Conservation (phyloP, 768 basidiomycete genomes). For the Mycena crocata region DNA sequence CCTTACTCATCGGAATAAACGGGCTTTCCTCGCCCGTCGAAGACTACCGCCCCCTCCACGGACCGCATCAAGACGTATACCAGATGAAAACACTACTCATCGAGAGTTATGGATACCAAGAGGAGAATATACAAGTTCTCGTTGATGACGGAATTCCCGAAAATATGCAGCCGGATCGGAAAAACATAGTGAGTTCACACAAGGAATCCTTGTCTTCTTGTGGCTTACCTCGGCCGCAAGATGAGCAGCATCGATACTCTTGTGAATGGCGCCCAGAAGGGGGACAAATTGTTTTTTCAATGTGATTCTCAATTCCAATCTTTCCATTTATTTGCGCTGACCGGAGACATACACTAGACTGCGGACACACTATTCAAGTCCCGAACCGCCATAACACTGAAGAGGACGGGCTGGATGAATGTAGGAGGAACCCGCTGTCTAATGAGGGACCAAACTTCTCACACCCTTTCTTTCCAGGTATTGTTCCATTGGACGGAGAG, state of each 20-base stretch:
- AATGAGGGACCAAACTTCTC: neutral
- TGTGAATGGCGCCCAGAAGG: constrained; percentile 8
- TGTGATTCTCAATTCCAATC: too few species aligned
- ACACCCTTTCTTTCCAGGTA: constrained; percentile 6
- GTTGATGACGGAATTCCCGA: constrained; percentile 24
- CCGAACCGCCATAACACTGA: constrained; percentile 15
- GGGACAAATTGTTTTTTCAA: constrained; percentile 31
- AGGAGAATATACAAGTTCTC: constrained; percentile 28
- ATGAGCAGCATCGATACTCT: constrained; percentile 21
- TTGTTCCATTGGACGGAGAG: too few species aligned
- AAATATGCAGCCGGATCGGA: constrained; percentile 26
- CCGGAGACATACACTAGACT: too few species aligned
- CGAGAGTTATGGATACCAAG: constrained; percentile 17
- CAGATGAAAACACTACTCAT: constrained; percentile 24
- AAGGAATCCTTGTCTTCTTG: neutral
- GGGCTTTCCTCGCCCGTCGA: constrained; percentile 1
- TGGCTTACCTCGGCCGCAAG: neutral
- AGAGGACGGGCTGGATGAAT: constrained; percentile 28
- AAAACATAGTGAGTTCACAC: constrained; percentile 19
- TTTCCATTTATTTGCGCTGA: too few species aligned
- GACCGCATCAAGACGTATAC: constrained; percentile 27
- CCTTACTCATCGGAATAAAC: constrained; percentile 32
- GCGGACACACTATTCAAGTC: constrained; percentile 30
- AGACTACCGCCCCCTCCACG: constrained; percentile 7
- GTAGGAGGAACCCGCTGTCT: neutral